Evolutionary conservation across 306 rosid species (phyloP), one percentile per base, ranked within the genome.

Genomic region (Medicago truncatula): DNA sequence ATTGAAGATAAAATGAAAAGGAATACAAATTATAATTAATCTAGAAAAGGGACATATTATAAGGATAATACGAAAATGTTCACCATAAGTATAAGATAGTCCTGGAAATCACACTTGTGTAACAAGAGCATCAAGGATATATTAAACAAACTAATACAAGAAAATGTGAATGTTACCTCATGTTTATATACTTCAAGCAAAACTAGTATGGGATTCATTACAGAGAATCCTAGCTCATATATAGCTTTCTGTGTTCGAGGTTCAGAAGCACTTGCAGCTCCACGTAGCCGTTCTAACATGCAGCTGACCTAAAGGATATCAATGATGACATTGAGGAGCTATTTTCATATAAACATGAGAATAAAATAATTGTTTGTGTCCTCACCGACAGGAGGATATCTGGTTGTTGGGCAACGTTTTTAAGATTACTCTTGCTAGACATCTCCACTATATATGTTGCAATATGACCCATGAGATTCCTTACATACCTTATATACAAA

Each of bases 241-340:
- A 90, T 82, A 71, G 98, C 95, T 79, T 87, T 94, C 70, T 94
- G 98, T 40, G 91, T 87, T 70, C 92, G 89, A 78, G 98, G 96
- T 82, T 94, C 97, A 62, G 96, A 87, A 76, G 98, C 97, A 80
- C 90, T 86, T 53, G 94, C 92, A 70, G 93, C 96, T 78, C 98
- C 98, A 11, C 97, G 96, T 66, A 94, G 84, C 75, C 98, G 88
- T 88, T 94, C 97, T 86, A 94, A 90, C 88, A 85, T 80, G 85
- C 96, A 92, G 84, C 95, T 90, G 84, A 94, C 96, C 98, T 93
- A 84, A 83, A 89, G 38, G 79, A 80, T 40, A 74, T 69, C 69
- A 41, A 59, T 56, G 52, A 78, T 63, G 72, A 85, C 62, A 83
- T 43, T 71, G 25, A 63, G 65, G 76, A 80, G 36, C 47, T n/a